phyloP scores from a whole-genome alignment of 768 basidiomycete species.

The Lanmaoa rubissima region DNA sequence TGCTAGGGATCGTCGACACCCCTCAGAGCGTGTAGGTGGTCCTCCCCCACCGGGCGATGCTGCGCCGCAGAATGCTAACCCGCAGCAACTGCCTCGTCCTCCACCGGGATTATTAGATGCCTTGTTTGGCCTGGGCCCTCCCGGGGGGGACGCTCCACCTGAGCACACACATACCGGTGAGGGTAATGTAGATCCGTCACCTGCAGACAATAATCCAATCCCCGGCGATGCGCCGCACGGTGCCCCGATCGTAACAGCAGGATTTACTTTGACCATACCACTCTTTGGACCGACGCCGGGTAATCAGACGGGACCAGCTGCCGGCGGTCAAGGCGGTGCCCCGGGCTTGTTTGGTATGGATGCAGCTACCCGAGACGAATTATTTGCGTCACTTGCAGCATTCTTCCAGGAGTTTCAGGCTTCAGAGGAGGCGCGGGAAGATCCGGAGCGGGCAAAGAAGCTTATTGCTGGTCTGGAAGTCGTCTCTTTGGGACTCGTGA shows the following conservation, averaged over 20 bases:
- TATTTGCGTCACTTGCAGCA: slow-evolving; percentile 26
- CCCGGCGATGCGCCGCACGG: slow-evolving; percentile 22
- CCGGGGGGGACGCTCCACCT: slow-evolving; percentile 14
- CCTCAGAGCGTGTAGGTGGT: slow-evolving; percentile 52
- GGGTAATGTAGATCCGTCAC: slow-evolving; percentile 17
- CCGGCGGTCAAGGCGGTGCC: slow-evolving; percentile 1
- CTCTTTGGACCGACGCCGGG: slow-evolving; percentile 24
- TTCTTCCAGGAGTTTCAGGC: slow-evolving; percentile 30
- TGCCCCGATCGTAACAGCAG: slow-evolving; percentile 26
- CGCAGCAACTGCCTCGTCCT: slow-evolving; percentile 19
- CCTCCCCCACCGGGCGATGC: slow-evolving; percentile 20
- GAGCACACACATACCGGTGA: slow-evolving; percentile 31
- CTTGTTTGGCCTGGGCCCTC: slow-evolving; percentile 24
- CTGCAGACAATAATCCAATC: slow-evolving; percentile 22
- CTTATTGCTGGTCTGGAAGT: slow-evolving; percentile 63
- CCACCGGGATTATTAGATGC: slow-evolving; percentile 25
- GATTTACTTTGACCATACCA: slow-evolving; percentile 38
- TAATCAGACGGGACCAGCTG: slow-evolving; percentile 4
- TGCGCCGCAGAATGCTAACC: slow-evolving; percentile 23
- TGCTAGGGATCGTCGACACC: slow-evolving; percentile 61
- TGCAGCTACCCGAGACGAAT: slow-evolving; percentile 19
- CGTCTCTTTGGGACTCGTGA: slow-evolving; percentile 64
- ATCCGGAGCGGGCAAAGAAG: slow-evolving; percentile 63
- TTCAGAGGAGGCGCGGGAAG: slow-evolving; percentile 46
- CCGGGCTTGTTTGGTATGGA: slow-evolving; percentile 19